Evolutionary conservation across 257 asterid genomes (phyloP), one percentile per base, ranked within the genome.

Genomic region (Solanum verrucosum): DNA sequence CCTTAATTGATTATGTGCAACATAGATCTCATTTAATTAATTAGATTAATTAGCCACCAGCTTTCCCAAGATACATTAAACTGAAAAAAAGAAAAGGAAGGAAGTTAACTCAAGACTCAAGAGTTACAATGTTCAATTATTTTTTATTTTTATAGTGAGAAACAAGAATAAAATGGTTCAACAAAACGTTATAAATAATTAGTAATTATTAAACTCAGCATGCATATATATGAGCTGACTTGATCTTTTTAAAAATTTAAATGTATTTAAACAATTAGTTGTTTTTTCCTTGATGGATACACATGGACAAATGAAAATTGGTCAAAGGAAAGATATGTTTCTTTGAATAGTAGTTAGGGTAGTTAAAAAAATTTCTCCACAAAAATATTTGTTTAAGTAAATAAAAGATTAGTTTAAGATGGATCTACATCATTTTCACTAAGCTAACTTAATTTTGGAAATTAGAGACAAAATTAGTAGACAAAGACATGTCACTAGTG

Each of bases 311-410:
- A 60, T 60, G 2, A 63, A 77, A 84, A 90, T 25, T 81, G 72
- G 89, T 90, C 90, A 90, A 85, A 70, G 25, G 67, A 75, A 85
- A 87, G 34, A 40, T 74, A 84, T 12, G 20, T 84, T 44, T 37
- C 40, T 83, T 89, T 44, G 63, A 16, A 67, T 75, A 60, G 87
- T 87, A 20, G 88, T 87, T 90, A 72, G 88, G 60, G 65, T 89
- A 65, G 68, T 65, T 75, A 31, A 70, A 29, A 46, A 14, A 14
- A 29, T 6, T 21, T 67, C 81, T 85, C 71, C 68, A 35, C 8
- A 67, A 29, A 29, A 27, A 7, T 59, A 52, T 67, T 77, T 71
- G 83, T 37, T 27, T 35, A 67, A 60, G 63, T 4, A 25, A 21
- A 44, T 44, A 15, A 44, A 68, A 77, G 27, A 79, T 3, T 42